Evolutionary conservation across 2,329 filamentous ascomycete species (phyloP).

Genomic region (Metarhizium guizhouense): DNA sequence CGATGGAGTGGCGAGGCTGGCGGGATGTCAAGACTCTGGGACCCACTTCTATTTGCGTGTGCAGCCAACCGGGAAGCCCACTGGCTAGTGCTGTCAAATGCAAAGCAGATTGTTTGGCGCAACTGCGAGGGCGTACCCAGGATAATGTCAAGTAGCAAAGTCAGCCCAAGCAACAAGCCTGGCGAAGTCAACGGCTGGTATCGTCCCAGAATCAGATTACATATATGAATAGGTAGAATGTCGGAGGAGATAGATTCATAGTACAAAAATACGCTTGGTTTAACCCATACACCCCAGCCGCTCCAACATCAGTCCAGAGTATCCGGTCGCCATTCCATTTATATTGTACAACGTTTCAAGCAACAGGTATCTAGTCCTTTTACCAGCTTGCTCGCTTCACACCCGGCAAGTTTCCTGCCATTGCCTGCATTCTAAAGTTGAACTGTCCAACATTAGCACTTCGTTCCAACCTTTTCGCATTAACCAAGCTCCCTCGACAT

Average conservation of each 20-base stretch:
- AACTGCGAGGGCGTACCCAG: no score
- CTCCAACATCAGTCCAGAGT: no score
- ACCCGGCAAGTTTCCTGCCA: slow-evolving; percentile 78
- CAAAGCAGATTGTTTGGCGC: no score
- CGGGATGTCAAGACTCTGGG: background rate
- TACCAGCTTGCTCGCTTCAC: slow-evolving; percentile 98
- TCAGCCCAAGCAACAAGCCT: no score
- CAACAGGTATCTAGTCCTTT: slow-evolving; percentile 7
- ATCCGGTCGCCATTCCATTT: background rate
- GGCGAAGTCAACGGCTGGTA: no score
- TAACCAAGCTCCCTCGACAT: background rate
- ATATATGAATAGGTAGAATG: no score
- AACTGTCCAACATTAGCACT: slow-evolving; percentile 49
- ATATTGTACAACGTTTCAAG: background rate
- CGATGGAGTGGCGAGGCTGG: background rate
- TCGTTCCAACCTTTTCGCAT: no score
- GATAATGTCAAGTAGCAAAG: no score
- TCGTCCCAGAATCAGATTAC: no score
- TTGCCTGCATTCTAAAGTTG: slow-evolving; percentile 84
- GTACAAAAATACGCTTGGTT: background rate
- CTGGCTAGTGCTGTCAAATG: no score
- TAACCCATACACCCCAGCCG: background rate
- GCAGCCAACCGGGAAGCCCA: no score
- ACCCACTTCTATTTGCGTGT: slow-evolving; percentile 1
- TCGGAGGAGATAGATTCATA: no score